Evolutionary conservation across 139 green algal genomes (phyloP).

Genomic region (Penium margaritaceum): DNA sequence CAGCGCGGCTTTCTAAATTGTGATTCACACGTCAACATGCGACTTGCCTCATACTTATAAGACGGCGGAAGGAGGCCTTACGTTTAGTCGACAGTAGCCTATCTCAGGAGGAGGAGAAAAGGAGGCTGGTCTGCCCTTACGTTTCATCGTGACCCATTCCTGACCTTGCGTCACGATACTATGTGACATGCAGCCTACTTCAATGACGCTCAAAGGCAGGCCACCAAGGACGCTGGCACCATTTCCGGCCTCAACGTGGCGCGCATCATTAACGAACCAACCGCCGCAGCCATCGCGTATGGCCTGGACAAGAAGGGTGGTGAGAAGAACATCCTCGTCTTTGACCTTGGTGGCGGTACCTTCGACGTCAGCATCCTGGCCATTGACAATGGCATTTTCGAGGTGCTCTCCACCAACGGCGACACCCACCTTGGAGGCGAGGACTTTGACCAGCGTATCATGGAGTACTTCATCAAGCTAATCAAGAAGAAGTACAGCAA

Average conservation of each 20-base stretch:
- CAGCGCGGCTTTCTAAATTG: too few relatives aligned
- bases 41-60: too few relatives aligned
- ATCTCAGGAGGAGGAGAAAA: too few relatives aligned
- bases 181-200: too few relatives aligned
- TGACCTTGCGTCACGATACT: too few relatives aligned
- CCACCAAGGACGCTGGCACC: conserved; percentile 84
- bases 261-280: conserved; percentile 97
- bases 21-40: too few relatives aligned
- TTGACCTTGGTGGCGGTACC: conserved; percentile 94
- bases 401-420: conserved; percentile 86
- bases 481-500: conserved; percentile 95
- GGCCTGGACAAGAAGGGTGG: conserved; percentile 82
- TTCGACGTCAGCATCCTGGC: conserved; percentile 98
- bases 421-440: conserved; percentile 96
- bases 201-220: conserved; percentile 95
- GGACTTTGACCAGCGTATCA: conserved; percentile 96
- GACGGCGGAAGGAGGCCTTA: too few relatives aligned
- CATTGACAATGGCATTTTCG: conserved; percentile 95
- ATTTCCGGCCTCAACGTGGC: conserved; percentile 83
- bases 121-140: too few relatives aligned
- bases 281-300: conserved; percentile 90
- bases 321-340: conserved; percentile 95
- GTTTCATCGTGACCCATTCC: too few relatives aligned
- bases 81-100: too few relatives aligned
- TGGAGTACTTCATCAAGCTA: conserved; percentile 99